These are phyloP conservation scores for Leptographium wingfieldii DNA, from an alignment of 2,329 filamentous ascomycete genomes.

Conservation along the genomic window DNA sequence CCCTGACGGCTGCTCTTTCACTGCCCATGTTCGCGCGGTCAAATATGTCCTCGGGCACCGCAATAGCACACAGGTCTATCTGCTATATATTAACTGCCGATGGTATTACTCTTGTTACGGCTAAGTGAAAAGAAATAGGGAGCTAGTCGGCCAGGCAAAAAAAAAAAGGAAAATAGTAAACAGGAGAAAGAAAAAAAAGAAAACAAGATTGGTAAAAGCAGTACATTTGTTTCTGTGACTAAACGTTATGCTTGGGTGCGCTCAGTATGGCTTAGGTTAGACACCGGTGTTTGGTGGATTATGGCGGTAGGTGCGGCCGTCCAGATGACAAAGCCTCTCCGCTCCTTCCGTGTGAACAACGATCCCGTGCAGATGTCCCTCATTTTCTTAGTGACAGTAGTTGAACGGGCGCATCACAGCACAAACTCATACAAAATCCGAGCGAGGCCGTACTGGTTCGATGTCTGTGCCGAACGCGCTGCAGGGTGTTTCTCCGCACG, in stretches of 20 bases:
- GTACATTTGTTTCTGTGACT: not conserved
- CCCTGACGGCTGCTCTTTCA: not conserved
- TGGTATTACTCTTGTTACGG: not conserved
- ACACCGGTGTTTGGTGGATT: no score
- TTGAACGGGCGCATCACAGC: no score
- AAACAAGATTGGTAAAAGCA: not conserved
- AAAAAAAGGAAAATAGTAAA: not conserved
- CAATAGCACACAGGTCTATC: not conserved
- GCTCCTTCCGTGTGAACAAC: no score
- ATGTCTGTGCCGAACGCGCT: not conserved
- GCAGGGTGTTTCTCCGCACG: conserved; percentile 1
- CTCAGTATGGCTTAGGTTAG: no score
- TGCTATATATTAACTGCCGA: not conserved
- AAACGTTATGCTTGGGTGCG: not conserved
- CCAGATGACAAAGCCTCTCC: no score
- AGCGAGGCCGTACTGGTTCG: not conserved
- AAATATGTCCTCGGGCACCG: not conserved
- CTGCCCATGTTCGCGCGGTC: not conserved
- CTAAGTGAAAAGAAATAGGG: not conserved
- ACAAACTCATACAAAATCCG: no score
- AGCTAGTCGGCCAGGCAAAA: not conserved
- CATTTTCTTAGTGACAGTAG: no score
- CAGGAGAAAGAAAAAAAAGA: not conserved
- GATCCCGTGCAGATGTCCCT: no score
- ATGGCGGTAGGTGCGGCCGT: no score